A percentile compares a stretch with the other conserved stretches of the same genome.
Evolutionary conservation across 2,329 filamentous ascomycete genomes (phyloP).

Genomic region (Paraphaeosphaeria sporulosa): DNA sequence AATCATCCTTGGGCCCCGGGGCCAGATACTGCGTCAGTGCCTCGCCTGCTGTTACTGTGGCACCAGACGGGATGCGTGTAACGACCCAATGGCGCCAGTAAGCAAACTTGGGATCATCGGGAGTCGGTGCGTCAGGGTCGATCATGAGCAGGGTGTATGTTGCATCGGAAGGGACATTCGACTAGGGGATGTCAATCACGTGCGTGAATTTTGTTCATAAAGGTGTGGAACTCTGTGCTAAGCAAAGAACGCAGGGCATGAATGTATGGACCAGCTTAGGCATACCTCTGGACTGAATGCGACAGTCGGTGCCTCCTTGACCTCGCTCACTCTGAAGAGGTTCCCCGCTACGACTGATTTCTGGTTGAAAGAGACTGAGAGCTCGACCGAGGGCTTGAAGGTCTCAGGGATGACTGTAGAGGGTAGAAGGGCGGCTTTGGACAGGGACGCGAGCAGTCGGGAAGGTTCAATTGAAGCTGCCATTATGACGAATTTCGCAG

Average conservation of each 20-base stretch:
- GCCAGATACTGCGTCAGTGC: slow-evolving; percentile 43
- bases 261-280: too few relatives aligned
- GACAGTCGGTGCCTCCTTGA: slow-evolving; percentile 26
- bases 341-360: slow-evolving; percentile 35
- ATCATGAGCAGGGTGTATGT: slow-evolving; percentile 60
- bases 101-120: slow-evolving; percentile 62
- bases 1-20: slow-evolving; percentile 46
- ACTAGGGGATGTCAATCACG: slow-evolving; percentile 1
- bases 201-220: background rate
- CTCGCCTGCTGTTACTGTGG: slow-evolving; percentile 18
- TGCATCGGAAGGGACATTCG: background rate
- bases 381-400: slow-evolving; percentile 54
- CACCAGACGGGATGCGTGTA: slow-evolving; percentile 20
- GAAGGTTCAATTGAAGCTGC: slow-evolving; percentile 9
- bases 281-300: slow-evolving; percentile 16
- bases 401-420: slow-evolving; percentile 50
- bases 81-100: slow-evolving; percentile 65
- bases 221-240: too few relatives aligned
- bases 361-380: slow-evolving; percentile 46
- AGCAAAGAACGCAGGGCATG: too few relatives aligned
- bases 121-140: slow-evolving; percentile 64
- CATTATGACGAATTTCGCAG: slow-evolving; percentile 4
- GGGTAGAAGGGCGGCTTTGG: slow-evolving; percentile 36
- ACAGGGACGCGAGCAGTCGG: slow-evolving; percentile 33
- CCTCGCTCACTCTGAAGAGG: slow-evolving; percentile 46